Evolutionary conservation across 2,329 filamentous ascomycete genomes (phyloP).

Genomic region (Phoma sp.): DNA sequence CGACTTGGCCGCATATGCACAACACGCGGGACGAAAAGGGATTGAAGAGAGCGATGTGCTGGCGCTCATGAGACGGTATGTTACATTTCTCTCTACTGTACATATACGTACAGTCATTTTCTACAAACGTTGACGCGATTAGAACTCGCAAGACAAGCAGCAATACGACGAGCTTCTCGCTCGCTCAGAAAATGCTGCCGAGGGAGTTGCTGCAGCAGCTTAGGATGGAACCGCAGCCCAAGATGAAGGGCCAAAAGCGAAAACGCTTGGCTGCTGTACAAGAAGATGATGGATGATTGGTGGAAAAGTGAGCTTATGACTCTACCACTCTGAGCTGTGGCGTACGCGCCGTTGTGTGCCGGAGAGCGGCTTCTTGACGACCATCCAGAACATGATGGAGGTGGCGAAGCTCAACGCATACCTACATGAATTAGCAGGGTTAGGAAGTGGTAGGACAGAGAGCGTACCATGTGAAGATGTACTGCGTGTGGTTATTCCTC

Average conservation of each 20-base stretch:
- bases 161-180: conserved; percentile 78
- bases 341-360: conserved; percentile 76
- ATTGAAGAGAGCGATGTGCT: conserved; percentile 87
- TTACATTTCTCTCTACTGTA: conserved; percentile 36
- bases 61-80: conserved; percentile 82
- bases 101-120: conserved; percentile 21
- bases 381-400: conserved; percentile 95
- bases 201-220: conserved; percentile 84
- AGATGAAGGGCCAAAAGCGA: conserved; percentile 55
- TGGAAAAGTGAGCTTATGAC: conserved; percentile 30
- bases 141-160: conserved; percentile 70
- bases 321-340: conserved; percentile 73
- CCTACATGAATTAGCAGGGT: conserved; percentile 61
- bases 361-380: conserved; percentile 83
- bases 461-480: conserved; percentile 96
- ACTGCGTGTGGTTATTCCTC: conserved; percentile 96
- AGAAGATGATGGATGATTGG: conserved; percentile 54
- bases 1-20: conserved; percentile 79
- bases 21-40: conserved; percentile 81
- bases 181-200: conserved; percentile 84
- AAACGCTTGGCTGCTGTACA: conserved; percentile 52
- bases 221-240: conserved; percentile 65
- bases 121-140: conserved; percentile 6
- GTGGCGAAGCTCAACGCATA: conserved; percentile 86
- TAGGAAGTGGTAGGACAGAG: not conserved